Percentiles rank a stretch among this genome's conserved stretches.
Evolutionary conservation across 495 filamentous ascomycete genomes (phyloP).

Genomic region (Apiosordaria backusii): DNA sequence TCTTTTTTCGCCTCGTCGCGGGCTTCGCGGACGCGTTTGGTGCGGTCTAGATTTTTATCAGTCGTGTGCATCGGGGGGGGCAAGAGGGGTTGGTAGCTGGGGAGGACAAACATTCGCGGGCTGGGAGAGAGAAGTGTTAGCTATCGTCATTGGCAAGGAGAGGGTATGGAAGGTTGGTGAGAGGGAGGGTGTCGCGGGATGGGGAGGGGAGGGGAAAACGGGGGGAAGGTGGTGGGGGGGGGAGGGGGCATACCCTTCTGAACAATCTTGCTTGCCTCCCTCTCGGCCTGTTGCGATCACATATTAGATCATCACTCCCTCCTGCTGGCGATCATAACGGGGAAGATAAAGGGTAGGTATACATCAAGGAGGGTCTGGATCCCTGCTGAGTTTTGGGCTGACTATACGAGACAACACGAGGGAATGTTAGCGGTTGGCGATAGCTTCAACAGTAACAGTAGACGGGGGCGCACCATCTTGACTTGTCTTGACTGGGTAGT

Average conservation of each 20-base stretch:
- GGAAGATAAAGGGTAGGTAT: conserved; percentile 37
- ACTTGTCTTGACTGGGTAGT: no score
- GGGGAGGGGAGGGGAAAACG: background rate
- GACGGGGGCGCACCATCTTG: conserved; percentile 7
- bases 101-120: conserved; percentile 42
- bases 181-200: no score
- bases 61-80: background rate
- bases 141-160: background rate
- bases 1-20: conserved; percentile 95
- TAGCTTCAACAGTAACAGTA: background rate
- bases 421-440: background rate
- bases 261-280: conserved; percentile 98
- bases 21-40: conserved; percentile 93
- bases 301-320: conserved; percentile 2
- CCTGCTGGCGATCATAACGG: background rate
- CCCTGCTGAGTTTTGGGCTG: conserved; percentile 95
- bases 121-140: conserved; percentile 22
- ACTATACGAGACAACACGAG: conserved; percentile 57
- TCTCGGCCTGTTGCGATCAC: conserved; percentile 73
- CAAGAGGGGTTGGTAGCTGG: background rate
- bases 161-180: no score
- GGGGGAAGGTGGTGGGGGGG: background rate
- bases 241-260: conserved; percentile 65
- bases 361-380: conserved; percentile 99
- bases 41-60: conserved; percentile 64